phyloP scores from a whole-genome alignment of 495 filamentous ascomycete genomes.

The Gamarada debralockiae region DNA sequence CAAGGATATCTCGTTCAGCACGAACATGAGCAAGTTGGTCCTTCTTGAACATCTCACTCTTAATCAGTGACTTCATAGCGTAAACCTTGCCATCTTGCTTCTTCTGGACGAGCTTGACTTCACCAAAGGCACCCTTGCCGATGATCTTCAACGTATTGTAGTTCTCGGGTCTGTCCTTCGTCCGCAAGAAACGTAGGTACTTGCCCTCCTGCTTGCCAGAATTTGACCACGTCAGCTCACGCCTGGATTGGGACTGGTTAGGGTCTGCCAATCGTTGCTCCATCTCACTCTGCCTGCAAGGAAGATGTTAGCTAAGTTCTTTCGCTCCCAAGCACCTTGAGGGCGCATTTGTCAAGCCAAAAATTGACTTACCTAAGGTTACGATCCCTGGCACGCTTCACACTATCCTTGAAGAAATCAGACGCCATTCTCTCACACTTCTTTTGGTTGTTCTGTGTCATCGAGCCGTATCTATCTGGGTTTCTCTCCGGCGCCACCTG shows the following conservation, averaged over 20 bases:
- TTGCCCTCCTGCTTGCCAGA: constrained; percentile 80
- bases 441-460: constrained; percentile 64
- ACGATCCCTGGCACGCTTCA: constrained; percentile 83
- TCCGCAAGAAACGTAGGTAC: constrained; percentile 91
- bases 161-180: constrained; percentile 85
- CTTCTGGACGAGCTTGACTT: constrained; percentile 94
- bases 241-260: constrained; percentile 66
- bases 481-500: constrained; percentile 63
- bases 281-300: constrained; percentile 76
- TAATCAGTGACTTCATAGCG: constrained; percentile 95
- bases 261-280: constrained; percentile 76
- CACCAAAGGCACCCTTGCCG: constrained; percentile 97
- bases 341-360: constrained; percentile 3
- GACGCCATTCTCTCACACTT: constrained; percentile 74
- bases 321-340: neutral
- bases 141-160: constrained; percentile 97
- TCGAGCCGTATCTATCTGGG: constrained; percentile 66
- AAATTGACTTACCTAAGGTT: constrained; percentile 67
- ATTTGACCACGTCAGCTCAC: constrained; percentile 71
- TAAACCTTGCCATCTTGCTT: constrained; percentile 97
- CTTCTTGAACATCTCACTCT: constrained; percentile 99
- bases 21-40: constrained; percentile 99
- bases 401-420: constrained; percentile 94
- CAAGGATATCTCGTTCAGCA: constrained; percentile 94
- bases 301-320: neutral